Percentiles rank a stretch among this genome's conserved stretches.
Conservation (phyloP, 2,329 filamentous ascomycete species). For the Lecanoromycetidae sp. region DNA sequence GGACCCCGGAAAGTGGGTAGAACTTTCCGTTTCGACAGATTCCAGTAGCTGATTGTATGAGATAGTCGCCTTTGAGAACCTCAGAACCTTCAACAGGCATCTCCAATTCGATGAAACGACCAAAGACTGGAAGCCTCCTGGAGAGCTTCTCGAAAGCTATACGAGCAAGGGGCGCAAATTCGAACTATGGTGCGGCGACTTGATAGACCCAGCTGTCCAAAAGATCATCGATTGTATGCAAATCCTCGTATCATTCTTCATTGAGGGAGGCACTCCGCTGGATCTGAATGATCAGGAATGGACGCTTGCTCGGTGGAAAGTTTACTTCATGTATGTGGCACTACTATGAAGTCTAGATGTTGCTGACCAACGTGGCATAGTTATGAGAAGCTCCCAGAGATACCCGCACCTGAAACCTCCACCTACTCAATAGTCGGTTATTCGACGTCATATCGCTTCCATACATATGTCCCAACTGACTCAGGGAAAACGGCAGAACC, state of each 20-base stretch:
- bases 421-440: conserved; percentile 81
- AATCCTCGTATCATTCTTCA: conserved; percentile 72
- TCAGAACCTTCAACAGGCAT: conserved; percentile 49
- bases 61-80: conserved; percentile 54
- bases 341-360: background rate
- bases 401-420: conserved; percentile 35
- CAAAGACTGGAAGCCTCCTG: conserved; percentile 57
- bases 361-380: conserved; percentile 22
- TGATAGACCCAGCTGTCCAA: conserved; percentile 57
- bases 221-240: conserved; percentile 69
- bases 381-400: conserved; percentile 42
- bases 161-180: conserved; percentile 51
- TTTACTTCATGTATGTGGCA: conserved; percentile 64
- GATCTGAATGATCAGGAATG: conserved; percentile 59
- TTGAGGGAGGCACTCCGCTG: conserved; percentile 80
- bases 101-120: conserved; percentile 34
- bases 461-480: conserved; percentile 32
- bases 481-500: conserved; percentile 22
- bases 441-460: conserved; percentile 68
- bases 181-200: conserved; percentile 71
- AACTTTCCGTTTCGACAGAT: background rate
- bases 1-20: conserved; percentile 52
- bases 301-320: conserved; percentile 69
- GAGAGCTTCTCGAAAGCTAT: conserved; percentile 55
- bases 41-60: conserved; percentile 3